These are phyloP conservation scores for Trametes sanguinea DNA, from an alignment of 768 basidiomycete species.

Conservation along the genomic window DNA sequence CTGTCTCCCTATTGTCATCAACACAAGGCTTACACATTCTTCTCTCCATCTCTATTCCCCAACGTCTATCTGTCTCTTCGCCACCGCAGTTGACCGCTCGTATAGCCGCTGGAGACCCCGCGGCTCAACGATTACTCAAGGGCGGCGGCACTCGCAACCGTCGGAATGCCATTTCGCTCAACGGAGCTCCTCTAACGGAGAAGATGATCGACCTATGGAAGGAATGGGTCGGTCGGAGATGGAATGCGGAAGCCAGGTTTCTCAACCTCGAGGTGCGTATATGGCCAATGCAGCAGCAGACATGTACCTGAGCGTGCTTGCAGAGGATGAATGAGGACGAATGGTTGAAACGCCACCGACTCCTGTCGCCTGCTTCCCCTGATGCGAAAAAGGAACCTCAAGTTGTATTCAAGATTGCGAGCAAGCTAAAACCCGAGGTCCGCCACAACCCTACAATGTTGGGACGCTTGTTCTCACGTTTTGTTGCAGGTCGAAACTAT, in stretches of 20 bases:
- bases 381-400: constrained; percentile 67
- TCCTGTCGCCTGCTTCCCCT: constrained; percentile 68
- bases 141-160: constrained; percentile 50
- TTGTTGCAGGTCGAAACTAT: constrained; percentile 66
- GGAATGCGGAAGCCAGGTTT: constrained; percentile 66
- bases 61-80: constrained; percentile 34
- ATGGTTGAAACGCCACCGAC: constrained; percentile 66
- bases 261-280: constrained; percentile 80
- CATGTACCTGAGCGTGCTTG: constrained; percentile 2
- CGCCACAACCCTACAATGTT: constrained; percentile 16
- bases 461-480: not conserved
- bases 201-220: constrained; percentile 68
- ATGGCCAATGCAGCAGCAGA: not conserved
- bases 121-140: constrained; percentile 4
- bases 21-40: constrained; percentile 43
- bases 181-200: constrained; percentile 29
- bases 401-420: constrained; percentile 88
- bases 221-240: constrained; percentile 72
- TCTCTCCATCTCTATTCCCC: constrained; percentile 29
- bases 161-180: constrained; percentile 53
- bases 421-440: constrained; percentile 75
- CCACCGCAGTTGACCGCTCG: constrained; percentile 44
- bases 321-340: constrained; percentile 82
- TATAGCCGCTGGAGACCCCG: constrained; percentile 43
- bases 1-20: constrained; percentile 33